Conservation (phyloP, 345 rosid genomes). For the Salix exigua region DNA sequence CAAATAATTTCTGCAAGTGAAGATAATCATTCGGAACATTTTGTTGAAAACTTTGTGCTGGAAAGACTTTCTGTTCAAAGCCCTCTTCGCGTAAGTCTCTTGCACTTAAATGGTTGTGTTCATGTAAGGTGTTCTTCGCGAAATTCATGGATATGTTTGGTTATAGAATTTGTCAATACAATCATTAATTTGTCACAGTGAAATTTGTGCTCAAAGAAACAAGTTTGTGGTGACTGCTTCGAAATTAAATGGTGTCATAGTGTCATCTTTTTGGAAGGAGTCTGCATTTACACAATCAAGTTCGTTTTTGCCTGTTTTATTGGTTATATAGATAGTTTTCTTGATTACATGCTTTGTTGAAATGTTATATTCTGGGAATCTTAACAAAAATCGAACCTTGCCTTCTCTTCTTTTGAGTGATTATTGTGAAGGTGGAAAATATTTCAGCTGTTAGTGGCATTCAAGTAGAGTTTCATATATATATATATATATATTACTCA, state of each 20-base stretch:
- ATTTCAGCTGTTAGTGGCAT: slow-evolving; percentile 7
- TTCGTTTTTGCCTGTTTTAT: not conserved
- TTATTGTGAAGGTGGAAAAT: not conserved
- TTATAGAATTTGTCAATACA: not conserved
- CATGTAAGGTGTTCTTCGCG: not conserved
- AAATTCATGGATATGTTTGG: not conserved
- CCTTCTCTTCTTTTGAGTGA: not conserved
- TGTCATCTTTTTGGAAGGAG: not conserved
- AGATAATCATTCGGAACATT: slow-evolving; percentile 57
- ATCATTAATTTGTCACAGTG: not conserved
- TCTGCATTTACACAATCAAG: not conserved
- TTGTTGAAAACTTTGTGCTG: slow-evolving; percentile 90
- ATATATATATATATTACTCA: not conserved
- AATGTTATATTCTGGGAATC: too few relatives aligned
- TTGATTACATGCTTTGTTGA: too few relatives aligned
- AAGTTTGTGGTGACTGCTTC: not conserved
- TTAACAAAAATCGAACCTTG: not conserved
- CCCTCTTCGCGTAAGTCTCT: slow-evolving; percentile 74
- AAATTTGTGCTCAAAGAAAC: not conserved
- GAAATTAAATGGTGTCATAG: not conserved
- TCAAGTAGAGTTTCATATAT: not conserved
- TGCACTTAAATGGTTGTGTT: not conserved
- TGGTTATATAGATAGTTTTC: not conserved
- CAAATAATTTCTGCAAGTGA: slow-evolving; percentile 35
- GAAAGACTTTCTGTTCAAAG: slow-evolving; percentile 94